Evolutionary conservation across 2,329 filamentous ascomycete genomes (phyloP).

Genomic region (Colletotrichum sp.): DNA sequence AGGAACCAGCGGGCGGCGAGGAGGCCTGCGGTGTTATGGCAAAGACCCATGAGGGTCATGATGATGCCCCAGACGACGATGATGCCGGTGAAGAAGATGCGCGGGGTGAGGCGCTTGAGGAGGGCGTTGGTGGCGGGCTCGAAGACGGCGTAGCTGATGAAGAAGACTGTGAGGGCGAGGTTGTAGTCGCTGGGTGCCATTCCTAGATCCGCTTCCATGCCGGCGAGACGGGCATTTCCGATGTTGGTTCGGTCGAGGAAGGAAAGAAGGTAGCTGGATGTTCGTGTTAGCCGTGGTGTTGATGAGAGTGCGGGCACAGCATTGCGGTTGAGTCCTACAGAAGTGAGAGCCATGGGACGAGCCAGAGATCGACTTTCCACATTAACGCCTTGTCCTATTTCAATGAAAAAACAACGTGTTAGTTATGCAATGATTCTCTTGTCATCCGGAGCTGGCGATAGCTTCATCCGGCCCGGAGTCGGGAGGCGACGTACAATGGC

Average conservation of each 20-base stretch:
- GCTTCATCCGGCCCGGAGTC: not conserved
- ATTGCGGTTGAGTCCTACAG: not conserved
- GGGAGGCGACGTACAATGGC: slow-evolving; percentile 56
- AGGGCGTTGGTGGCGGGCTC: slow-evolving; percentile 70
- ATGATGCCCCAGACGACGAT: slow-evolving; percentile 55
- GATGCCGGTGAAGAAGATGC: slow-evolving; percentile 69
- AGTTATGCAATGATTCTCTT: not conserved
- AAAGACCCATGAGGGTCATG: slow-evolving; percentile 56
- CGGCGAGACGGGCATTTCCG: slow-evolving; percentile 30
- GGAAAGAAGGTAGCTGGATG: slow-evolving; percentile 27
- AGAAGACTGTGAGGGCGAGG: slow-evolving; percentile 66
- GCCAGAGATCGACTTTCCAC: slow-evolving; percentile 64
- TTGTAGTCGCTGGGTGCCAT: slow-evolving; percentile 60
- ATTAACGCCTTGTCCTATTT: slow-evolving; percentile 66
- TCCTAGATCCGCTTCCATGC: slow-evolving; percentile 27
- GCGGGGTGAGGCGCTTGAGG: slow-evolving; percentile 68
- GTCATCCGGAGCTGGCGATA: not conserved
- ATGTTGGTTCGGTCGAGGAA: slow-evolving; percentile 33
- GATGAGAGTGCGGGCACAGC: not conserved
- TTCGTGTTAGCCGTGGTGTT: not conserved
- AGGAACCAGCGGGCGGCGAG: slow-evolving; percentile 60
- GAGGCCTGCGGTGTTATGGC: slow-evolving; percentile 47
- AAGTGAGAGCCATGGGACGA: slow-evolving; percentile 63
- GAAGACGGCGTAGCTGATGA: slow-evolving; percentile 71
- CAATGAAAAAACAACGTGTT: not conserved